Base-by-base conservation (phyloP, 73 alveolate species). In the Loxodes magnus region DNA sequence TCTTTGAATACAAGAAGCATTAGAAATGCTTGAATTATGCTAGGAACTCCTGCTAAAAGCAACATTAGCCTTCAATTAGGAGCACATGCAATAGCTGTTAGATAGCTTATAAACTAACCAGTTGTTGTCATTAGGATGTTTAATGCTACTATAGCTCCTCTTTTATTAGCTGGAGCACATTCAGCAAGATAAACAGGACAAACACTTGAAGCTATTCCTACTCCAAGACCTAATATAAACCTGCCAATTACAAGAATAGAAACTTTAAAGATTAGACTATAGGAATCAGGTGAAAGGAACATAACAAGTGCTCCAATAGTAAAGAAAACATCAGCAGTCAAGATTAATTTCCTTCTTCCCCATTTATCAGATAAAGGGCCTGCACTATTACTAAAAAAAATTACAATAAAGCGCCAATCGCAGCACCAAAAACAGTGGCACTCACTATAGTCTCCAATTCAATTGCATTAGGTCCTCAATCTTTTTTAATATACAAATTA, bases 121-220 rank as follows among this genome's bases (percentile, higher is more conserved):
- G 46, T 33, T 25, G 85, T 63, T 34, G 64, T 71, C 4, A 35
- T n/a, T 27, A 71, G 31, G 20, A 25, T 46, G 29, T 63, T 52
- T 36, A 33, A 7, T 7, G 56, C 43, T 17, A 71, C 78, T 6
- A 71, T 25, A 6, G 46, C 34, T n/a, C 85, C 85, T 25, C 85
- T 23, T 16, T 62, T 30, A 37, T 36, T 21, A 10, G 52, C 24
- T 0, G 85, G 85, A 17, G 74, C 33, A 2, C 38, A 16, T 59
- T 71, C 85, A 10, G 74, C 50, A 29, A 71, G 60, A 26, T 71
- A 71, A 35, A 71, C 49, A 3, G 85, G 85, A 5, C 61, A 67
- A 5, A 71, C 68, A 72, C 61, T 62, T 2, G 85, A 71, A 4
- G 78, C 77, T 3, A 63, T 17, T 21, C 85, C 85, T 1, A 71